phyloP scores from a whole-genome alignment of 768 basidiomycete genomes.

The Porpolomopsis calyptriformis region DNA sequence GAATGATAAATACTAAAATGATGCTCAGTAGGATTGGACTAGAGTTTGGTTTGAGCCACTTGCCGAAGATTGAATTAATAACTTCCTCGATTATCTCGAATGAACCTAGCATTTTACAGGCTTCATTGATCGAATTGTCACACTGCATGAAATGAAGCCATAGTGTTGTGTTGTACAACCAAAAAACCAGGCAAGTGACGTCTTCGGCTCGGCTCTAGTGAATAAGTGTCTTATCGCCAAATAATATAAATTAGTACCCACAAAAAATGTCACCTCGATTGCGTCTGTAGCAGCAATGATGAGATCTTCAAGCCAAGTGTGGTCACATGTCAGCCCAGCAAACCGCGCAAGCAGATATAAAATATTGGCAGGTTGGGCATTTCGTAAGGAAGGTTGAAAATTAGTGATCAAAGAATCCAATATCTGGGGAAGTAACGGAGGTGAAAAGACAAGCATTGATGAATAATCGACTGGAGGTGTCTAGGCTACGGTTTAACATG shows the following conservation, averaged over 20 bases:
- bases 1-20: constrained; percentile 80
- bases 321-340: constrained; percentile 84
- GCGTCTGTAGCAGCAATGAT: constrained; percentile 84
- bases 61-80: constrained; percentile 90
- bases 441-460: constrained; percentile 91
- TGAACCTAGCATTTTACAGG: constrained; percentile 76
- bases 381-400: constrained; percentile 58
- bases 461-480: constrained; percentile 69
- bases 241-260: constrained; percentile 32
- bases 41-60: constrained; percentile 10
- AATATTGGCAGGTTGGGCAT: constrained; percentile 82
- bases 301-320: constrained; percentile 87
- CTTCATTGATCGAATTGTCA: constrained; percentile 64
- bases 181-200: constrained; percentile 79
- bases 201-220: constrained; percentile 72
- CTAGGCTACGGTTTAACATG: constrained; percentile 27
- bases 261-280: constrained; percentile 88
- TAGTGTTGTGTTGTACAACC: constrained; percentile 85
- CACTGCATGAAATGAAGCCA: constrained; percentile 89
- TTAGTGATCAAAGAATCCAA: constrained; percentile 75
- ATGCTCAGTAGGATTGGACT: constrained; percentile 5
- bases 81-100: constrained; percentile 85
- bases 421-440: constrained; percentile 62
- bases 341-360: constrained; percentile 88
- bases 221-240: constrained; percentile 9